Conservation (phyloP, 805 yeast genomes). For the Wickerhamomyces xylosicus region DNA sequence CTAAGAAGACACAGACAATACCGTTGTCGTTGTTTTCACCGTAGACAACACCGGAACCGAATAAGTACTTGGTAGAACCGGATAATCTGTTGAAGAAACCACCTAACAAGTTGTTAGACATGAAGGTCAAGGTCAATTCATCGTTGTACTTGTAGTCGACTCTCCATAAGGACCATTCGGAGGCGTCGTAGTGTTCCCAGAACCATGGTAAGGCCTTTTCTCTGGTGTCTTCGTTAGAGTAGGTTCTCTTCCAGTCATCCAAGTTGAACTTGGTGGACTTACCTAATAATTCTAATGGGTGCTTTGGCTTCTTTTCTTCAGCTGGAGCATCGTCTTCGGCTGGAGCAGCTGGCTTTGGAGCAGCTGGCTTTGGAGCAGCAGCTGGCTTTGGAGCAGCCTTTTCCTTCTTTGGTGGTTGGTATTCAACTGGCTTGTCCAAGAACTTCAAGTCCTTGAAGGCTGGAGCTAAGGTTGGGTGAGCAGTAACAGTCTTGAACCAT, state of each 20-base stretch:
- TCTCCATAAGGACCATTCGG: constrained; percentile 92
- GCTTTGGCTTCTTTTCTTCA: constrained; percentile 72
- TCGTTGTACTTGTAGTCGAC: constrained; percentile 97
- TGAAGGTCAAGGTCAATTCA: constrained; percentile 91
- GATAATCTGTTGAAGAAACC: constrained; percentile 95
- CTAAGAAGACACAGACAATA: constrained; percentile 87
- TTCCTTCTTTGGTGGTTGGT: constrained; percentile 66
- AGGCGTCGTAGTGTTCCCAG: constrained; percentile 90
- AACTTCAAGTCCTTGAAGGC: constrained; percentile 43
- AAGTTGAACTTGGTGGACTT: constrained; percentile 53
- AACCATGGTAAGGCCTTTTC: constrained; percentile 92
- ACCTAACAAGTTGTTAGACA: constrained; percentile 97
- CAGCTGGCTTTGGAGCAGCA: constrained; percentile 16
- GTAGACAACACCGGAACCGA: constrained; percentile 89
- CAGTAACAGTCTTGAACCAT: constrained; percentile 55
- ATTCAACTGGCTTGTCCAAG: constrained; percentile 57
- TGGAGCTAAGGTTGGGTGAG: constrained; percentile 36
- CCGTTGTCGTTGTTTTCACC: constrained; percentile 99
- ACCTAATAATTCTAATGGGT: constrained; percentile 83
- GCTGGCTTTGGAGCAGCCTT: constrained; percentile 31
- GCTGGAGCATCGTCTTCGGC: constrained; percentile 31
- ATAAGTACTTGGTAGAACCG: constrained; percentile 88
- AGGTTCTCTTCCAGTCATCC: constrained; percentile 93
- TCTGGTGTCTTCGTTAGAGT: constrained; percentile 97
- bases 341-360: constrained; percentile 27